Evolutionary conservation across 805 yeast species (phyloP).

Genomic region (Myxozyma nipponensis): DNA sequence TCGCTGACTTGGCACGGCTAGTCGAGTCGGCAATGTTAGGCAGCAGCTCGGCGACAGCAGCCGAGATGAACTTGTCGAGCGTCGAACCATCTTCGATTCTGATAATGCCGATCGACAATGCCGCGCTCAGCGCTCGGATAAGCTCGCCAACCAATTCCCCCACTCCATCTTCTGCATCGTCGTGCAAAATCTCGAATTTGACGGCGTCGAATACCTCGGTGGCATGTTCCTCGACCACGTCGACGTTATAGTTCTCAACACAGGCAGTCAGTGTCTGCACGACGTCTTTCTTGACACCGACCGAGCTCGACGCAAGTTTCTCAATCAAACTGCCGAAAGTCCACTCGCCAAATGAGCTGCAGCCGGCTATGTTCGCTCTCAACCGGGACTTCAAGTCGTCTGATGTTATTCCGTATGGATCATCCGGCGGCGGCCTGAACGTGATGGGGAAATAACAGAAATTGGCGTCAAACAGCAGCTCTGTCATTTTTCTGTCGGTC

Average conservation of each 20-base stretch:
- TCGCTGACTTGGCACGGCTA: slow-evolving; percentile 59
- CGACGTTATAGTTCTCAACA: slow-evolving; percentile 48
- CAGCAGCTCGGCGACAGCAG: slow-evolving; percentile 42
- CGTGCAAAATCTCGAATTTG: slow-evolving; percentile 84
- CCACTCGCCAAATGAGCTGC: slow-evolving; percentile 62
- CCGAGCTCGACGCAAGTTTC: slow-evolving; percentile 72
- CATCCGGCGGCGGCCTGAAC: slow-evolving; percentile 77
- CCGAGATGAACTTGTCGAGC: slow-evolving; percentile 41
- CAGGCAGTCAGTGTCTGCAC: slow-evolving; percentile 58
- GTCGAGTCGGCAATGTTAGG: slow-evolving; percentile 49
- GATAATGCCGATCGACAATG: slow-evolving; percentile 33
- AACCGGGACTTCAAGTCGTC: slow-evolving; percentile 62
- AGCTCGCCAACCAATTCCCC: slow-evolving; percentile 43
- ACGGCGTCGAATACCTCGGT: slow-evolving; percentile 77
- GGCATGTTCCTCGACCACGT: slow-evolving; percentile 59
- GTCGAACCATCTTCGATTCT: slow-evolving; percentile 33
- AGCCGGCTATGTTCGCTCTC: slow-evolving; percentile 58
- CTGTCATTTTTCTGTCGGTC: slow-evolving; percentile 35
- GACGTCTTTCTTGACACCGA: slow-evolving; percentile 66
- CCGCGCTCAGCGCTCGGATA: slow-evolving; percentile 44
- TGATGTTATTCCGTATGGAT: slow-evolving; percentile 77
- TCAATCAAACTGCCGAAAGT: slow-evolving; percentile 73
- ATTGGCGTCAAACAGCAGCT: slow-evolving; percentile 74
- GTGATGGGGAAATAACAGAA: slow-evolving; percentile 97
- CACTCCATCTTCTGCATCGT: slow-evolving; percentile 51